Conservation (phyloP, 148 eudicot genomes). For the Amaranthus hypochondriacus region DNA sequence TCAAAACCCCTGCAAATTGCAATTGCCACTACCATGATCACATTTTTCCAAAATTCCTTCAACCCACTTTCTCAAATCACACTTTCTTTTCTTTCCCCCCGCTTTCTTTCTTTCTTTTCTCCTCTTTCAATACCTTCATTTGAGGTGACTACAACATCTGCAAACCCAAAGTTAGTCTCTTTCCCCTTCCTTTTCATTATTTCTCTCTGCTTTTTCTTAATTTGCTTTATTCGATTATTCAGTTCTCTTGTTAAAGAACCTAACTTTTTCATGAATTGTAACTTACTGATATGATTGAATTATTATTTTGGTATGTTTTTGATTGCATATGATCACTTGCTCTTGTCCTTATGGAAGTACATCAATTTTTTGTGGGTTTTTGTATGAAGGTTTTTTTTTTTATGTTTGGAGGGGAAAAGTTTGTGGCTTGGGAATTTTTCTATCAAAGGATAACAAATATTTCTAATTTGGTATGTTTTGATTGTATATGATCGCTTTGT, state of each 20-base stretch:
- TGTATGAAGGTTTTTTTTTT: too few relatives aligned
- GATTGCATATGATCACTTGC: neutral
- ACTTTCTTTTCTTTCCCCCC: too few relatives aligned
- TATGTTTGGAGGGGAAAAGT: too few relatives aligned
- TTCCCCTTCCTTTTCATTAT: neutral
- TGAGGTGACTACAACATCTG: neutral
- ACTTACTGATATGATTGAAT: neutral
- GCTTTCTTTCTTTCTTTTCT: neutral
- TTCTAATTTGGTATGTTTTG: neutral
- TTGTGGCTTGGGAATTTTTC: neutral
- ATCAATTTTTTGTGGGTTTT: neutral
- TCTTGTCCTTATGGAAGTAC: neutral
- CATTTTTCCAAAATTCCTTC: neutral
- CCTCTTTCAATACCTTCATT: neutral
- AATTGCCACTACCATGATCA: neutral
- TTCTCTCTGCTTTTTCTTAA: neutral
- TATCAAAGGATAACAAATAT: neutral
- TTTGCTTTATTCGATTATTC: neutral
- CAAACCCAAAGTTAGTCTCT: conserved; percentile 9
- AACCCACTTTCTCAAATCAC: neutral
- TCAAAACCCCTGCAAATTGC: neutral
- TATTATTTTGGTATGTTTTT: neutral
- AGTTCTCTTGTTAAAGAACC: neutral
- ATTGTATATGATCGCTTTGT: neutral
- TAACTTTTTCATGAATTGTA: neutral